phyloP scores from a whole-genome alignment of 352 stramenopile species.

The Phytophthora citricola region DNA sequence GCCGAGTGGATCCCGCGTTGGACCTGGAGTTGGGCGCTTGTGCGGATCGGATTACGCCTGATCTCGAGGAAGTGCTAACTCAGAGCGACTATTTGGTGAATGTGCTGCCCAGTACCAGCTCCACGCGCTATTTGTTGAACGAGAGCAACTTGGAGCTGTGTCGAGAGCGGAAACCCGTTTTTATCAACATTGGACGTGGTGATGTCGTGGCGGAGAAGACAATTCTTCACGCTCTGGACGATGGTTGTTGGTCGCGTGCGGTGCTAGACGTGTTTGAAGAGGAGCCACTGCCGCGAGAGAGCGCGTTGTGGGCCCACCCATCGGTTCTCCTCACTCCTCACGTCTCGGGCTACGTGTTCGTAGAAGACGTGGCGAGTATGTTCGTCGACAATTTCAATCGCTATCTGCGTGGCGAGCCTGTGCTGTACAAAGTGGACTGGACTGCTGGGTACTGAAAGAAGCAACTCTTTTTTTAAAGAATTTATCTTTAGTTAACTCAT shows the following conservation, averaged over 20 bases:
- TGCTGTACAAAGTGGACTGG: slow-evolving; percentile 47
- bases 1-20: slow-evolving; percentile 30
- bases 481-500: too few relatives aligned
- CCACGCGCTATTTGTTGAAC: slow-evolving; percentile 73
- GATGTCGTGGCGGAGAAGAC: slow-evolving; percentile 74
- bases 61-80: slow-evolving; percentile 58
- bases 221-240: slow-evolving; percentile 70
- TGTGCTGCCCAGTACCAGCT: slow-evolving; percentile 84
- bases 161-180: slow-evolving; percentile 63
- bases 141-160: slow-evolving; percentile 58
- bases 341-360: slow-evolving; percentile 74
- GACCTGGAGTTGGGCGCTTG: slow-evolving; percentile 15
- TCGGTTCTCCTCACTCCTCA: slow-evolving; percentile 82
- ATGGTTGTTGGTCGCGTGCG: slow-evolving; percentile 54
- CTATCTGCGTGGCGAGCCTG: slow-evolving; percentile 32
- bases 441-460: slow-evolving; percentile 31
- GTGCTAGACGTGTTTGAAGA: slow-evolving; percentile 68
- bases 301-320: slow-evolving; percentile 66
- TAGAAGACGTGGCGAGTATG: slow-evolving; percentile 75
- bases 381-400: slow-evolving; percentile 69
- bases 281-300: slow-evolving; percentile 50
- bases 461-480: too few relatives aligned
- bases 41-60: slow-evolving; percentile 49
- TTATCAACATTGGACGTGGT: slow-evolving; percentile 91
- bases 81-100: slow-evolving; percentile 85